These are phyloP conservation scores for Saccharomycopsis hybrid DNA, from an alignment of 1,139 yeast species.

Conservation along the genomic window DNA sequence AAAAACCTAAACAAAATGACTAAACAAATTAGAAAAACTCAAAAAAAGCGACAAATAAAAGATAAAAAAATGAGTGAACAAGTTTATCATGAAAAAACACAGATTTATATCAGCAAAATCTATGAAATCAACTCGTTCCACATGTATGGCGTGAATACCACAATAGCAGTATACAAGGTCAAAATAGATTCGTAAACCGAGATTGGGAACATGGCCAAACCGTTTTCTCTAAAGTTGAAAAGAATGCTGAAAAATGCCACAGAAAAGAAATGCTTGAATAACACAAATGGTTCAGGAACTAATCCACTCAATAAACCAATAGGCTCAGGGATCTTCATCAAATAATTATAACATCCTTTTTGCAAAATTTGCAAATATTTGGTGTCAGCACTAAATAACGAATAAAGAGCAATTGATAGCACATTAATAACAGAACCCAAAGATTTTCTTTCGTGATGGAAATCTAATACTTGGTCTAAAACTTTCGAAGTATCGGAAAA, in stretches of 20 bases:
- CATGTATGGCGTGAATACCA: constrained; percentile 73
- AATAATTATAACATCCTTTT: constrained; percentile 83
- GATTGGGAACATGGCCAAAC: constrained; percentile 61
- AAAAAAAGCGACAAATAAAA: background rate
- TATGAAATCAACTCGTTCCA: constrained; percentile 32
- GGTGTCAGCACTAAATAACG: constrained; percentile 83
- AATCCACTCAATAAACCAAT: constrained; percentile 80
- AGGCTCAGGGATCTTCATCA: constrained; percentile 66
- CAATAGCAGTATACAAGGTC: constrained; percentile 65
- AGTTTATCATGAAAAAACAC: background rate
- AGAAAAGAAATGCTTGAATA: constrained; percentile 80
- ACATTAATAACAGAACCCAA: constrained; percentile 84
- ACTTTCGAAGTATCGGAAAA: constrained; percentile 53
- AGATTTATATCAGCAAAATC: background rate
- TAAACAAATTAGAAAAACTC: background rate
- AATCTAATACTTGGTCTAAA: constrained; percentile 47
- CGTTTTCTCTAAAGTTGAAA: constrained; percentile 60
- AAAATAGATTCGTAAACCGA: constrained; percentile 67
- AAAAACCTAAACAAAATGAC: too few species aligned
- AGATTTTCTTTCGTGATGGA: constrained; percentile 72
- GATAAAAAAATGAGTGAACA: background rate
- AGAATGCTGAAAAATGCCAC: constrained; percentile 84
- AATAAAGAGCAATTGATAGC: constrained; percentile 81
- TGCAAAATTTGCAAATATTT: constrained; percentile 63
- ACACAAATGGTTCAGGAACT: constrained; percentile 62